Evolutionary conservation across 495 filamentous ascomycete genomes (phyloP).

Genomic region (Polyplosphaeria fusca): DNA sequence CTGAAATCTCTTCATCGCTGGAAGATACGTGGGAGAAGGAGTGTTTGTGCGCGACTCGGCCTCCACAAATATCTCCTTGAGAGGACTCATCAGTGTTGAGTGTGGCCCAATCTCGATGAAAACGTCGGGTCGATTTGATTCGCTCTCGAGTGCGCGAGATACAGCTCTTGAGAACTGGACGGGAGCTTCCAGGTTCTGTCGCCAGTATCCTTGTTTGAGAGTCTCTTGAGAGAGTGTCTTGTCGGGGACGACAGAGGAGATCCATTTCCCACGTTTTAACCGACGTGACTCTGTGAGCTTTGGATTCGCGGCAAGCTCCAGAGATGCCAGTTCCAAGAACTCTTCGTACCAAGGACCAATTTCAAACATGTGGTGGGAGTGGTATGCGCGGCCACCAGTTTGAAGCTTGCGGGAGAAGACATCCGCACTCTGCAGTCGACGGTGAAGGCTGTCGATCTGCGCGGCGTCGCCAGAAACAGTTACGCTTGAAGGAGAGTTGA

Average conservation of each 20-base stretch:
- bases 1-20: slow-evolving; percentile 1
- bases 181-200: slow-evolving; percentile 14
- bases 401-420: slow-evolving; percentile 7
- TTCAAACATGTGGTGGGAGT: slow-evolving; percentile 22
- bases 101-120: slow-evolving; percentile 30
- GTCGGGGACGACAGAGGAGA: slow-evolving; percentile 10
- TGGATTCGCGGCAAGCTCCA: neutral
- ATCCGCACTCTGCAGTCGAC: neutral
- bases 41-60: neutral
- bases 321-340: neutral
- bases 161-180: slow-evolving; percentile 20
- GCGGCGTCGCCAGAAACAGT: slow-evolving; percentile 13
- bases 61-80: slow-evolving; percentile 11
- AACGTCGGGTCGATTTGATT: neutral
- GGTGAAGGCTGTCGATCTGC: neutral
- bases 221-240: neutral
- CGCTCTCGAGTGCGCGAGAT: neutral
- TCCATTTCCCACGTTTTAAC: neutral
- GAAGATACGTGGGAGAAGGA: neutral
- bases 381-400: slow-evolving; percentile 24
- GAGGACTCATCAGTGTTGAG: slow-evolving; percentile 2
- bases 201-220: slow-evolving; percentile 8
- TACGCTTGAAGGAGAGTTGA: slow-evolving; percentile 22
- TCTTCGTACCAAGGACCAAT: neutral
- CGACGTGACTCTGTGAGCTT: neutral